phyloP scores from a whole-genome alignment of 2,329 filamentous ascomycete genomes.

The Trichoderma lentiforme region DNA sequence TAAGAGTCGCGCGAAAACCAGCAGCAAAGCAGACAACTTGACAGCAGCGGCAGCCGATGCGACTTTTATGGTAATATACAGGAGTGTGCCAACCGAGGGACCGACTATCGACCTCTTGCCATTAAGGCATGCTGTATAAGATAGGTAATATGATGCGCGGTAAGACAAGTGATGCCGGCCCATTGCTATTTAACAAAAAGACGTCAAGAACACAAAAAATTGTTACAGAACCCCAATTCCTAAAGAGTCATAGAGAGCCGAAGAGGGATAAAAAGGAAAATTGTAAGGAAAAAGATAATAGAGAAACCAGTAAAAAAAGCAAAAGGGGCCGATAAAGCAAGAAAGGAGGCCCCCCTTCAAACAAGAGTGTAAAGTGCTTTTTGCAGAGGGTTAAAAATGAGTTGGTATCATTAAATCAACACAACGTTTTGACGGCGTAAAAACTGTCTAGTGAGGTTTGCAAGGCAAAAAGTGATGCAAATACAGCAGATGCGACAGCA shows the following conservation, averaged over 20 bases:
- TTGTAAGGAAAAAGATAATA: slow-evolving; percentile 27
- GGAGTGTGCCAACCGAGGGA: slow-evolving; percentile 39
- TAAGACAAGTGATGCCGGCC: slow-evolving; percentile 27
- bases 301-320: slow-evolving; percentile 21
- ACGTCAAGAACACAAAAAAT: slow-evolving; percentile 22
- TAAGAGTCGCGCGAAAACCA: slow-evolving; percentile 34
- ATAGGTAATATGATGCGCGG: slow-evolving; percentile 20
- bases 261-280: slow-evolving; percentile 24
- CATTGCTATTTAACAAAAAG: slow-evolving; percentile 29
- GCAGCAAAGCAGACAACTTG: slow-evolving; percentile 33
- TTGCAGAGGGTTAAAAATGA: slow-evolving; percentile 21
- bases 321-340: slow-evolving; percentile 23
- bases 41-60: slow-evolving; percentile 43
- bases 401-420: slow-evolving; percentile 41
- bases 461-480: slow-evolving; percentile 29
- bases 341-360: slow-evolving; percentile 16
- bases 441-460: slow-evolving; percentile 24
- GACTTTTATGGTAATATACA: slow-evolving; percentile 56
- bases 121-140: slow-evolving; percentile 30
- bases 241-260: slow-evolving; percentile 23
- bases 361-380: slow-evolving; percentile 27
- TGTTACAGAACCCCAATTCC: slow-evolving; percentile 28
- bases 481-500: slow-evolving; percentile 40
- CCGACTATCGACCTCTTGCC: slow-evolving; percentile 37
- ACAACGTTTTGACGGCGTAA: slow-evolving; percentile 29